Evolutionary conservation across 2,329 filamentous ascomycete species (phyloP).

Genomic region (Fonsecaea monophora): DNA sequence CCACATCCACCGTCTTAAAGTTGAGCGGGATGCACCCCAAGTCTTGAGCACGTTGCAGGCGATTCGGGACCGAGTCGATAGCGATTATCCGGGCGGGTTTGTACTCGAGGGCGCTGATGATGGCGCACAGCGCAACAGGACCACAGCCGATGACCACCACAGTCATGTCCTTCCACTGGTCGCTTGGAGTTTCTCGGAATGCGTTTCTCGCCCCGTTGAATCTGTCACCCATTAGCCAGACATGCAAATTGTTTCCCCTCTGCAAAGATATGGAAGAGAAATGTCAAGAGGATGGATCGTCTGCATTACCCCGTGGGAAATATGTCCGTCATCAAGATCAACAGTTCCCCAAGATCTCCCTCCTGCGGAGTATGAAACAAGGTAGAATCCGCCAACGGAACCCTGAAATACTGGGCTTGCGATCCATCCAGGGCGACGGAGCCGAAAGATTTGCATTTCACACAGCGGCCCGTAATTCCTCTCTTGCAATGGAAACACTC

Average conservation of each 20-base stretch:
- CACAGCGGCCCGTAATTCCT: slow-evolving; percentile 78
- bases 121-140: slow-evolving; percentile 83
- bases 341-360: slow-evolving; percentile 64
- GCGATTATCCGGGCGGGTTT: slow-evolving; percentile 48
- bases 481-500: slow-evolving; percentile 84
- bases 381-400: slow-evolving; percentile 81
- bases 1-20: slow-evolving; percentile 21
- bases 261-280: too few relatives aligned
- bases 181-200: slow-evolving; percentile 15
- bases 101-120: slow-evolving; percentile 48
- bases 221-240: not conserved
- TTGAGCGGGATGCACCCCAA: slow-evolving; percentile 26
- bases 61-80: slow-evolving; percentile 53
- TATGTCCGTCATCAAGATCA: slow-evolving; percentile 90
- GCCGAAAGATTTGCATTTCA: slow-evolving; percentile 73
- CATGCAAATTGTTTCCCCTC: too few relatives aligned
- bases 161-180: slow-evolving; percentile 42
- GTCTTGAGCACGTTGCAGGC: slow-evolving; percentile 50
- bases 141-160: slow-evolving; percentile 85
- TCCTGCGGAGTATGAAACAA: slow-evolving; percentile 71
- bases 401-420: slow-evolving; percentile 80
- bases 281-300: not conserved
- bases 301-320: slow-evolving; percentile 76
- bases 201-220: slow-evolving; percentile 22
- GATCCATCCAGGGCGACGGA: slow-evolving; percentile 72